phyloP scores from a whole-genome alignment of 2,329 filamentous ascomycete species.

The Cladophialophora psammophila region DNA sequence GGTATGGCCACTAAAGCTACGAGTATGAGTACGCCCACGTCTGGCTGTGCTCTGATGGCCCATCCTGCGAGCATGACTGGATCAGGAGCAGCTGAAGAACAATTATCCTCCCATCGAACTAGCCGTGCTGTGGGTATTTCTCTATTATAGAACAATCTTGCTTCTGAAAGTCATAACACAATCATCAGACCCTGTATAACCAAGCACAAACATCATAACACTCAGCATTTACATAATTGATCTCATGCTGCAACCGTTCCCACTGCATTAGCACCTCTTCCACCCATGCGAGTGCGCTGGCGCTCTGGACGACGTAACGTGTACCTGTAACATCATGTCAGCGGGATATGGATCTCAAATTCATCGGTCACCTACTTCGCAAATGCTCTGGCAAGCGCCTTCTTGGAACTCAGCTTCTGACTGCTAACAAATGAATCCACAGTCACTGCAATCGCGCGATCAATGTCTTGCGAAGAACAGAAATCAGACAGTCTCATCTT shows the following conservation, averaged over 20 bases:
- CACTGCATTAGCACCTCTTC: slow-evolving; percentile 21
- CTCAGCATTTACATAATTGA: neutral
- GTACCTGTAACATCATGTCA: slow-evolving; percentile 28
- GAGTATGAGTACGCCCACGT: too few species aligned
- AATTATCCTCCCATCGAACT: neutral
- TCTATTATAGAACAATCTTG: neutral
- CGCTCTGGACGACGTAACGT: slow-evolving; percentile 39
- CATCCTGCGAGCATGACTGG: neutral
- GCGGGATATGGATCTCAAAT: neutral
- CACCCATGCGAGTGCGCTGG: slow-evolving; percentile 22
- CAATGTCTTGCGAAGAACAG: slow-evolving; percentile 87
- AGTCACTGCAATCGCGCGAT: slow-evolving; percentile 94
- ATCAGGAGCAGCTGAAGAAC: neutral
- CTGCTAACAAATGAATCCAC: slow-evolving; percentile 95
- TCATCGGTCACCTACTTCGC: slow-evolving; percentile 79
- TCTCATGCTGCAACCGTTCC: slow-evolving; percentile 27
- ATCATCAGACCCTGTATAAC: slow-evolving; percentile 2
- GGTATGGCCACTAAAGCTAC: too few species aligned
- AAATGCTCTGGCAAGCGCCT: slow-evolving; percentile 90
- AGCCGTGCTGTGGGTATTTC: neutral
- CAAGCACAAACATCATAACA: slow-evolving; percentile 5
- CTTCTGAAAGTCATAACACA: neutral
- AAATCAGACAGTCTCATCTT: slow-evolving; percentile 99
- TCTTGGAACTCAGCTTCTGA: slow-evolving; percentile 98
- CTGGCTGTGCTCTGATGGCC: too few species aligned